Evolutionary conservation across 306 rosid genomes (phyloP), one percentile per base, ranked within the genome.

Genomic region (Prunus padus): DNA sequence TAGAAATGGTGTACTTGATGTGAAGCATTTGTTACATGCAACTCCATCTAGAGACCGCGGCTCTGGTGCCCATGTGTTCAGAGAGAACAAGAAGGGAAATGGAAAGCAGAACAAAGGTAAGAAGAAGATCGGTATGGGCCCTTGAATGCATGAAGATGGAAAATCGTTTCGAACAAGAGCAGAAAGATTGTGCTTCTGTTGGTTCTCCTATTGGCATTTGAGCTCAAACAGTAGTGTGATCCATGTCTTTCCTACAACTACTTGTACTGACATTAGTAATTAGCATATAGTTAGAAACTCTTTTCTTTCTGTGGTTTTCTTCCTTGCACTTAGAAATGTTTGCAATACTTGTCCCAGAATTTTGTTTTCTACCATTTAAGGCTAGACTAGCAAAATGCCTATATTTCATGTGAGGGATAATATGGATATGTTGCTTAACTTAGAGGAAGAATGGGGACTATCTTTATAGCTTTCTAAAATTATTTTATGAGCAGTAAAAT

Each of bases 1-100:
- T 80, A 92, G 73, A 83, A 87, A 92, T 33, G 97, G 97, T n/a
- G 82, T 84, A 54, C 90, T 92, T 37, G 84, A 92, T 67, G 96
- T 90, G 69, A 90, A 86, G 75, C 93, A 85, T 85, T 62, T 92
- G 77, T 81, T 92, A 78, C 82, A 47, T 33, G 80, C 87, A 2
- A 56, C 85, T 30, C 82, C 86, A 54, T 63, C 89, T 8, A 79
- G 80, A 76, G 89, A 60, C 18, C 67, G 12, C 20, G 79, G 55
- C 23, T 42, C 65, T 28, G 78, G 75, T 50, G 37, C 55, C 33
- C 77, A 18, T 57, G 33, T 64, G 73, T 80, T 62, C 40, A 30
- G 67, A 80, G 66, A 78, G 61, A 80, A 79, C 74, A 79, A 69
- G 59, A 80, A 84, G 62, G 86, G 87, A 25, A 78, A 84, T 23